phyloP scores from a whole-genome alignment of 805 yeast species.

The Monosporozyma yasuniensis region DNA sequence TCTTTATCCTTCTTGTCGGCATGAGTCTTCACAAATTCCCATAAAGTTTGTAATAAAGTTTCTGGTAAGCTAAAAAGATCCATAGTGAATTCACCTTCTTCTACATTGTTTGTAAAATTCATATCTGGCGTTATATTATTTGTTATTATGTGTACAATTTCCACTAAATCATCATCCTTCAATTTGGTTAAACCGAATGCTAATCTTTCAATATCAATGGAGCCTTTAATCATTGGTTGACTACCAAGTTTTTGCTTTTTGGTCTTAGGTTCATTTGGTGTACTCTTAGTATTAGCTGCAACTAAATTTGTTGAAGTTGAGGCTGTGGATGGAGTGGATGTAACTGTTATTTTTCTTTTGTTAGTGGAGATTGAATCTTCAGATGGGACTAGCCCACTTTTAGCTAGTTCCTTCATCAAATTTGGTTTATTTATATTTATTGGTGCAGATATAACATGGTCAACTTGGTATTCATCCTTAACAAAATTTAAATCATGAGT shows the following conservation, averaged over 20 bases:
- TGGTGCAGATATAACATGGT: constrained; percentile 71
- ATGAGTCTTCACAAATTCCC: constrained; percentile 87
- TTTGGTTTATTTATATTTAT: constrained; percentile 50
- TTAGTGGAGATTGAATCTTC: constrained; percentile 15
- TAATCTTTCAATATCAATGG: constrained; percentile 78
- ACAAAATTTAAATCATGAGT: constrained; percentile 84
- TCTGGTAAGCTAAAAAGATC: constrained; percentile 92
- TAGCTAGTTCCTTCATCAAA: constrained; percentile 62
- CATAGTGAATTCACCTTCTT: constrained; percentile 95
- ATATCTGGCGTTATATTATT: constrained; percentile 91
- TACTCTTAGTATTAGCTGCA: not conserved
- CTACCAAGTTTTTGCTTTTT: constrained; percentile 43
- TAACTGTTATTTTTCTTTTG: constrained; percentile 20
- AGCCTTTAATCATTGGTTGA: constrained; percentile 50
- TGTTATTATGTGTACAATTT: constrained; percentile 95
- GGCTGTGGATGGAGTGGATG: constrained; percentile 1
- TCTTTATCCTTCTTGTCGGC: constrained; percentile 10
- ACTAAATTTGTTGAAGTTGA: constrained; percentile 13
- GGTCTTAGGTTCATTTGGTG: constrained; percentile 29
- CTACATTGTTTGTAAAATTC: constrained; percentile 92
- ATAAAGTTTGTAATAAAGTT: constrained; percentile 76
- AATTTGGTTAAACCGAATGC: constrained; percentile 85
- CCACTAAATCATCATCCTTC: constrained; percentile 85
- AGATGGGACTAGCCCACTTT: constrained; percentile 59
- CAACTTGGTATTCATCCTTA: constrained; percentile 65